These are phyloP conservation scores for Solanum chacoense DNA, from an alignment of 305 asterid species.

Conservation along the genomic window DNA sequence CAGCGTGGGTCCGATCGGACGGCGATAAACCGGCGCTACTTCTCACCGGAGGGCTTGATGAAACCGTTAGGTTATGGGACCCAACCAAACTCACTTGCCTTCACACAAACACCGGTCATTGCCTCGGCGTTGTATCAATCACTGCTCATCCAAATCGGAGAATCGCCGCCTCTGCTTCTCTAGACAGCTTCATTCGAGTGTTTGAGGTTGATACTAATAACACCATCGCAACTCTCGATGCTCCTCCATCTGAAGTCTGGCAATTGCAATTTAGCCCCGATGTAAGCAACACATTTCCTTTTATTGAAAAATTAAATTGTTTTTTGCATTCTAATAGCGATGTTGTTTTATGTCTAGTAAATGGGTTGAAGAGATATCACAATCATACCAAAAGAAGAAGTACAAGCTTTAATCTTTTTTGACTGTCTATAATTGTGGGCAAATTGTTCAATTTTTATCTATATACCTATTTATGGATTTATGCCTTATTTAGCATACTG, in stretches of 20 bases:
- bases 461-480: neutral
- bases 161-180: conserved; percentile 78
- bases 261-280: conserved; percentile 74
- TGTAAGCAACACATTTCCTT: conserved; percentile 22
- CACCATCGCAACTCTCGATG: conserved; percentile 82
- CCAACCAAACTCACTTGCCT: conserved; percentile 37
- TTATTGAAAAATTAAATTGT: neutral
- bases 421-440: neutral
- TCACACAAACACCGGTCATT: conserved; percentile 64
- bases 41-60: conserved; percentile 78
- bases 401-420: neutral
- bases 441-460: neutral
- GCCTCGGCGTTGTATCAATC: conserved; percentile 78
- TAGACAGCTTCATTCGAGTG: conserved; percentile 78
- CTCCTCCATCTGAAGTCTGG: conserved; percentile 98
- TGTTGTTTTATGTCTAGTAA: neutral
- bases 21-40: conserved; percentile 45
- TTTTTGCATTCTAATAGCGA: neutral
- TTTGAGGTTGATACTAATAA: conserved; percentile 73
- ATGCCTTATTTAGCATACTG: neutral
- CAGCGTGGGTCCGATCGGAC: conserved; percentile 54
- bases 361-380: neutral
- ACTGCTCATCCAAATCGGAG: conserved; percentile 82
- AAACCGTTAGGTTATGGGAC: conserved; percentile 69
- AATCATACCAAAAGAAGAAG: neutral